Evolutionary conservation across 176 grass and related monocot species (phyloP).

Genomic region (Musa acuminata): DNA sequence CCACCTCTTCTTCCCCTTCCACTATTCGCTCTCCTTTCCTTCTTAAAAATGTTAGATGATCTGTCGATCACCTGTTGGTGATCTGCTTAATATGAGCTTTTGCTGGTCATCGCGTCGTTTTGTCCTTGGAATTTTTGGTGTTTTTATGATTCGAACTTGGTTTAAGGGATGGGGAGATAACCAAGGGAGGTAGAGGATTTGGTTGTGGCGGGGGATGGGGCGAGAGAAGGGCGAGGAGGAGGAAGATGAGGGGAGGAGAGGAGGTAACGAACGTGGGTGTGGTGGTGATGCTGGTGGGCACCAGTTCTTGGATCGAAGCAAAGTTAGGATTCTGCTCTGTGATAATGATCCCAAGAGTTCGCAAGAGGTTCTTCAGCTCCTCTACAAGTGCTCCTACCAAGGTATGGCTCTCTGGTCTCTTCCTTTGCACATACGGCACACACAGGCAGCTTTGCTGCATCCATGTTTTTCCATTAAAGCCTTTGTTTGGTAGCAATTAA

Average conservation of each 20-base stretch:
- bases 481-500: background rate
- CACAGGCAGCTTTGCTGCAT: background rate
- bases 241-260: constrained; percentile 19
- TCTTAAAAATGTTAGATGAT: background rate
- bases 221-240: background rate
- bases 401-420: constrained; percentile 25
- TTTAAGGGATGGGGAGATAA: background rate
- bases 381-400: constrained; percentile 90
- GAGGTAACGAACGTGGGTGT: constrained; percentile 2
- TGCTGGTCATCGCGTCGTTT: background rate
- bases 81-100: background rate
- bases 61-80: background rate
- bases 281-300: constrained; percentile 19
- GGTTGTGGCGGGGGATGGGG: constrained; percentile 30
- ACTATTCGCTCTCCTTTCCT: background rate
- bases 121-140: background rate
- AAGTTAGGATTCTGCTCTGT: constrained; percentile 83
- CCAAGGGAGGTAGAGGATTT: constrained; percentile 5
- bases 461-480: background rate
- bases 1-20: no score
- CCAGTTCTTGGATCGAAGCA: constrained; percentile 71
- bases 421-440: background rate
- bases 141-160: background rate
- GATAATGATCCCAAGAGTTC: constrained; percentile 66
- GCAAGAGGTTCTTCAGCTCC: constrained; percentile 59